A percentile compares a stretch with the other conserved stretches of the same genome.
phyloP scores from a whole-genome alignment of 2,329 filamentous ascomycete genomes.

The Aspergillus spinulosporus region DNA sequence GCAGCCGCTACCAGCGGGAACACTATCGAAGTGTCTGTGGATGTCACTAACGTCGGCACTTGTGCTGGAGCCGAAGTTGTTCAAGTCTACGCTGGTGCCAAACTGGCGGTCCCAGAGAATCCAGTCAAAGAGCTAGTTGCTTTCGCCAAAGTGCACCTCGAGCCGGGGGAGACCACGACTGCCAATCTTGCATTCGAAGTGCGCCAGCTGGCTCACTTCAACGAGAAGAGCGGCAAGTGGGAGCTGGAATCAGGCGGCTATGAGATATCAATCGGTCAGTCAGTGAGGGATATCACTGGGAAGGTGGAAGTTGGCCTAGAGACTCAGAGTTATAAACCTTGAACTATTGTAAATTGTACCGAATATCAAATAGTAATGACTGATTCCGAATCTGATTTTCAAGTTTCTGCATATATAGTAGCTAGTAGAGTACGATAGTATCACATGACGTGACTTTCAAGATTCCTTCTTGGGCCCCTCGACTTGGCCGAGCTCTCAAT shows the following conservation, averaged over 20 bases:
- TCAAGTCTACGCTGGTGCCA: constrained; percentile 13
- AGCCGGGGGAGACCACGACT: constrained; percentile 7
- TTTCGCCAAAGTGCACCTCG: constrained; percentile 9
- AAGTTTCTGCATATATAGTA: neutral
- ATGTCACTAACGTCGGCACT: constrained; percentile 7
- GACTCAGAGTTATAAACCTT: constrained; percentile 1
- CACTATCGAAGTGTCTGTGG: neutral
- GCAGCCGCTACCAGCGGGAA: neutral
- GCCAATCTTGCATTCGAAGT: neutral
- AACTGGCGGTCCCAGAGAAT: constrained; percentile 1
- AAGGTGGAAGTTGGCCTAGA: neutral
- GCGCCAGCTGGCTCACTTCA: constrained; percentile 9
- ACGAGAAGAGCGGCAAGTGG: constrained; percentile 7
- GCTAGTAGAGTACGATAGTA: neutral
- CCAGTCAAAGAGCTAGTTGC: constrained; percentile 13
- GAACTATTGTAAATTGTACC: too few relatives aligned
- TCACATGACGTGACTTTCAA: too few relatives aligned
- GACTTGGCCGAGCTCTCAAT: too few relatives aligned
- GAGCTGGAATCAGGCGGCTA: constrained; percentile 2
- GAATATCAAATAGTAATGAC: too few relatives aligned
- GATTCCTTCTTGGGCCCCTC: too few relatives aligned
- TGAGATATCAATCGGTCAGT: constrained; percentile 9
- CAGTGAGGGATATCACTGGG: constrained; percentile 8
- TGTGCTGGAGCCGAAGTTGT: constrained; percentile 9
- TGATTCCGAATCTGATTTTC: neutral